These are phyloP conservation scores for Hura crepitans DNA, from an alignment of 441 rosid species.

Conservation along the genomic window DNA sequence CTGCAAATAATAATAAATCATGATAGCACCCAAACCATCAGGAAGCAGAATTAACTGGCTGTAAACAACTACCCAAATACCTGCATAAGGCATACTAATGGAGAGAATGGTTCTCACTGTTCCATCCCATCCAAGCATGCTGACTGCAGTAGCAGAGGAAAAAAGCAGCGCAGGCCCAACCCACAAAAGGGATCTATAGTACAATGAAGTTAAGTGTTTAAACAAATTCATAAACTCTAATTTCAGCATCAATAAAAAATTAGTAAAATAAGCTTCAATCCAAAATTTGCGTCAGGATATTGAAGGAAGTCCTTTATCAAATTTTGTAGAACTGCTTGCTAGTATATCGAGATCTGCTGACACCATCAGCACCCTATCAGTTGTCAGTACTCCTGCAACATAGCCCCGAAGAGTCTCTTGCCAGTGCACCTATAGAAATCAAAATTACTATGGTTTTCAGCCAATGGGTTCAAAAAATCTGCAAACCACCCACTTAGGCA, in stretches of 20 bases:
- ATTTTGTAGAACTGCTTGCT: slow-evolving; percentile 75
- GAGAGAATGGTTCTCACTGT: slow-evolving; percentile 84
- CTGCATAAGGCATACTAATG: slow-evolving; percentile 84
- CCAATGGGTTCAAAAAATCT: not conserved
- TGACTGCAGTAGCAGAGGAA: slow-evolving; percentile 80
- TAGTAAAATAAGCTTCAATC: slow-evolving; percentile 15
- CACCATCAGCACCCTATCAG: slow-evolving; percentile 84
- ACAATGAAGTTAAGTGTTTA: slow-evolving; percentile 52
- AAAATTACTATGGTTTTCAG: slow-evolving; percentile 5
- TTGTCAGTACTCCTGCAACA: slow-evolving; percentile 93
- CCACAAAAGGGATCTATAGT: slow-evolving; percentile 97
- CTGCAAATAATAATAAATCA: slow-evolving; percentile 2
- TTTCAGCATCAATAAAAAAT: slow-evolving; percentile 8
- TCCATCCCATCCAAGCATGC: slow-evolving; percentile 98
- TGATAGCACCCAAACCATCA: slow-evolving; percentile 4
- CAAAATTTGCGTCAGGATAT: slow-evolving; percentile 59
- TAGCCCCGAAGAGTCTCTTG: slow-evolving; percentile 86
- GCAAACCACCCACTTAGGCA: slow-evolving; percentile 2
- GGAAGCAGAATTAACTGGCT: not conserved
- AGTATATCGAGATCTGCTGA: slow-evolving; percentile 86
- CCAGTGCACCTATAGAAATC: slow-evolving; percentile 73
- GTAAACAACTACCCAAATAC: slow-evolving; percentile 31
- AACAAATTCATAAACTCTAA: slow-evolving; percentile 28
- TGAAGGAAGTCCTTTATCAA: slow-evolving; percentile 94
- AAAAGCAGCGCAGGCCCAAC: slow-evolving; percentile 96